Percentiles rank a stretch among this genome's conserved stretches.
Conservation (phyloP, 768 basidiomycete genomes). For the Kwoniella dendrophila region DNA sequence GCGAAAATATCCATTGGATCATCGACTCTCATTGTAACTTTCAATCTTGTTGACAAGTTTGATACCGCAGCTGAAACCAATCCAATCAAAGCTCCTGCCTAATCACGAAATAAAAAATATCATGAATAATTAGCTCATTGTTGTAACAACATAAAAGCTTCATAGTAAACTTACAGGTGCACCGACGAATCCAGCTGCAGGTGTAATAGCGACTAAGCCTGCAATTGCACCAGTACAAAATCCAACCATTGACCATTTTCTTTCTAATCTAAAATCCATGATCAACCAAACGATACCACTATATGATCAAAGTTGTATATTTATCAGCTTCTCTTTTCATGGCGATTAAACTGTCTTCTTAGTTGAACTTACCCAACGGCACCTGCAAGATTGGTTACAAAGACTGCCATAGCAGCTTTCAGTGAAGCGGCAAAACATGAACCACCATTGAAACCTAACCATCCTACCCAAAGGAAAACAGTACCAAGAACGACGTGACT, state of each 20-base stretch:
- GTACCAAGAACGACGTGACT: slow-evolving; percentile 93
- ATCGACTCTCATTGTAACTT: slow-evolving; percentile 64
- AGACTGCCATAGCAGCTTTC: slow-evolving; percentile 82
- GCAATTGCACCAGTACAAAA: slow-evolving; percentile 94
- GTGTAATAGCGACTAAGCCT: slow-evolving; percentile 59
- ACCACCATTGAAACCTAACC: slow-evolving; percentile 80
- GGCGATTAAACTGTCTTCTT: background rate
- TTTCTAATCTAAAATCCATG: slow-evolving; percentile 84
- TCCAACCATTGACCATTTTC: slow-evolving; percentile 89
- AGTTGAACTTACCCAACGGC: slow-evolving; percentile 63
- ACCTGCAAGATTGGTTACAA: slow-evolving; percentile 91
- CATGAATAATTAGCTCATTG: background rate
- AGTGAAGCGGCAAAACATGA: slow-evolving; percentile 85
- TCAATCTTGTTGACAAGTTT: slow-evolving; percentile 95
- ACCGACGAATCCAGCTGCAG: slow-evolving; percentile 59
- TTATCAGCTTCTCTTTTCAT: no score
- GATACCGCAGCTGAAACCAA: slow-evolving; percentile 78
- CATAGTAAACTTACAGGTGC: slow-evolving; percentile 38
- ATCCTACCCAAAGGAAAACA: slow-evolving; percentile 78
- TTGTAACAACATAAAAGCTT: slow-evolving; percentile 63
- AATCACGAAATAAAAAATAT: slow-evolving; percentile 60
- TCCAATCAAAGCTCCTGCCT: slow-evolving; percentile 80
- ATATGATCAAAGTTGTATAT: no score
- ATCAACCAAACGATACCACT: slow-evolving; percentile 49
- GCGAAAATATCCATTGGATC: slow-evolving; percentile 77